Evolutionary conservation across 2,329 filamentous ascomycete genomes (phyloP), one percentile per base, ranked within the genome.

Genomic region (Pseudogymnoascus destructans): DNA sequence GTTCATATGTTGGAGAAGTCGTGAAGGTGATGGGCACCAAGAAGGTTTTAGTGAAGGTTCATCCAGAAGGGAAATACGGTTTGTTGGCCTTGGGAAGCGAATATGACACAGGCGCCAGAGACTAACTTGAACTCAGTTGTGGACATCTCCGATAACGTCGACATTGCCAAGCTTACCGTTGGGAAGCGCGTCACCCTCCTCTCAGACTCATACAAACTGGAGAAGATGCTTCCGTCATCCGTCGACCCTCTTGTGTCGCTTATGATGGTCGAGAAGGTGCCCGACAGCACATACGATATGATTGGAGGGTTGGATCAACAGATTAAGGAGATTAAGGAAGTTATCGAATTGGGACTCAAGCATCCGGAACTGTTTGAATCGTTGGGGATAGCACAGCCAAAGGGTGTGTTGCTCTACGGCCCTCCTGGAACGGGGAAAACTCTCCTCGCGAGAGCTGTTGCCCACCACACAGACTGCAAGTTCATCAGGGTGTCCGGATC

Each of bases 241-340:
- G 93, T 98, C 70, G 93, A 98, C 70, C 93, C 93, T 35, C 86
- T 98, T 60, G 93, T 98, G 59, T 98, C 93, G 33, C 87, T 98
- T 71, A 98, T 98, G 93, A 98, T 98, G 93, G 93, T 98, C 57
- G 93, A 98, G 72, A 98, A 98, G 79, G 93, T 98, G 13, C 93
- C 93, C 13, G 93, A 98, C 78, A 96, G 90, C 77, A 98, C 93
- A 71, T 98, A 98, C 78, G 93, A 98, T 76, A 98, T 98, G 93
- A 98, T 98, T 72, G 93, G 93, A 75, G 93, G 93, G 65, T 77
- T 98, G 62, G 93, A 98, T 71, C 92, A 98, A 73, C 93, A 98
- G 72, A 97, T 98, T 77, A 97, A 98, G 77, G 93, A 98, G 72
- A 98, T 98, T 79, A 98, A 98, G 76, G 93, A 98, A 75, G 93